Evolutionary conservation across 257 asterid genomes (phyloP).

Genomic region (Catharanthus roseus): DNA sequence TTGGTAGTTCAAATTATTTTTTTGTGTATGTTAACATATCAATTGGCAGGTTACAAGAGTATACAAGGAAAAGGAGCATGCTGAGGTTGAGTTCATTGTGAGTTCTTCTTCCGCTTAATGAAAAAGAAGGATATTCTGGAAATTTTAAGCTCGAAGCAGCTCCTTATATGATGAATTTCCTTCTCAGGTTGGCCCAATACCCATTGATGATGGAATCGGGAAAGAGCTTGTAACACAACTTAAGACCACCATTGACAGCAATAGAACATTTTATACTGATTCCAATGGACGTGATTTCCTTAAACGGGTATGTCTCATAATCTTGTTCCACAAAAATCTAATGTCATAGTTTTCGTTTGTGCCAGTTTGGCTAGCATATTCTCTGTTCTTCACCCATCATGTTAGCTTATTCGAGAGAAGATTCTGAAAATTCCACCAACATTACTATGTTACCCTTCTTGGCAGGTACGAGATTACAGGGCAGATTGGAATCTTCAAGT

Average conservation of each 20-base stretch:
- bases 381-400: slow-evolving; percentile 6
- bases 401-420: neutral
- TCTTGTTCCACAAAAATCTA: neutral
- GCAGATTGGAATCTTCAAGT: slow-evolving; percentile 93
- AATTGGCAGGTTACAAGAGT: slow-evolving; percentile 70
- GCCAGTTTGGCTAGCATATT: neutral
- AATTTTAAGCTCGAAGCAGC: neutral
- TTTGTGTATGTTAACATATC: slow-evolving; percentile 6
- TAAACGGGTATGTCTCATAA: slow-evolving; percentile 51
- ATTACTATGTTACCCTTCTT: slow-evolving; percentile 11
- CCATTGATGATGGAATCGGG: slow-evolving; percentile 70
- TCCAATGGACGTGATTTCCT: slow-evolving; percentile 93
- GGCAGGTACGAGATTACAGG: slow-evolving; percentile 73
- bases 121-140: neutral
- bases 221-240: slow-evolving; percentile 79
- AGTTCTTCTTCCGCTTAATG: slow-evolving; percentile 20
- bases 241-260: slow-evolving; percentile 55
- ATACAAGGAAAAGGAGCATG: slow-evolving; percentile 85
- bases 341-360: neutral
- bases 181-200: slow-evolving; percentile 91
- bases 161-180: neutral
- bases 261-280: slow-evolving; percentile 78
- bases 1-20: neutral
- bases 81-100: slow-evolving; percentile 79
- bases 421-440: neutral